Base-by-base conservation (phyloP, 352 stramenopile genomes). In the Phytophthora megakarya region DNA sequence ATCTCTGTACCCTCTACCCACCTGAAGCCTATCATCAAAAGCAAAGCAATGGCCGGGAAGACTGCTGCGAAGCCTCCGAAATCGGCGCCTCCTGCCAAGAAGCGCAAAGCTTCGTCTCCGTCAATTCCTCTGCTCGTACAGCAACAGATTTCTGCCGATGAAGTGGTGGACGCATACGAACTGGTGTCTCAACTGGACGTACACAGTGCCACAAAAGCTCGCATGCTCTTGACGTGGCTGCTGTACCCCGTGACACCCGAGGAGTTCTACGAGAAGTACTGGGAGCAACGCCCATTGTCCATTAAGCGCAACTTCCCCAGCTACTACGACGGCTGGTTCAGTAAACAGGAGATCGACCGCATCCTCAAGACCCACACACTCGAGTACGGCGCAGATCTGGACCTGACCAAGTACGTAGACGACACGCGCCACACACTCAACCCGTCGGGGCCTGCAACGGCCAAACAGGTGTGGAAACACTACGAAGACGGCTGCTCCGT, bases 191-290 rank as follows among this genome's bases (percentile, higher is more conserved):
- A 84, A 50, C 82, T 71, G 15, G 78, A 89, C 43, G 49, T 90
- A 18, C 84, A 89, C 66, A 91, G 84, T 55, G 75, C 76, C 22
- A 89, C 74, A 55, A 83, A 91, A 66, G 79, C 76, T 7, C 84
- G 81, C 43, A 53, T 90, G 66, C 68, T 95, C 18, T 82, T 97
- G 25, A 72, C 94, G 67, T 97, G 90, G 90, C 71, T 97, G 12
- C 79, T 97, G 49, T 82, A 82, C 53, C 89, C 88, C 16, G 87
- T 97, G 49, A 82, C 78, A 11, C 61, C 85, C 8, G 73, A 93
- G 35, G 80, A 97, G 67, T 98, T 98, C 56, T 98, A 98, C 69
- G 62, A 78, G 3, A 87, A 90, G 21, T 98, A 98, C 73, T 98
- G 88, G 89, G 96, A 98, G 65, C 90, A 97, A 54, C 85, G 92